These are phyloP conservation scores for Scedosporium boydii DNA, from an alignment of 2,329 filamentous ascomycete genomes.

Conservation along the genomic window DNA sequence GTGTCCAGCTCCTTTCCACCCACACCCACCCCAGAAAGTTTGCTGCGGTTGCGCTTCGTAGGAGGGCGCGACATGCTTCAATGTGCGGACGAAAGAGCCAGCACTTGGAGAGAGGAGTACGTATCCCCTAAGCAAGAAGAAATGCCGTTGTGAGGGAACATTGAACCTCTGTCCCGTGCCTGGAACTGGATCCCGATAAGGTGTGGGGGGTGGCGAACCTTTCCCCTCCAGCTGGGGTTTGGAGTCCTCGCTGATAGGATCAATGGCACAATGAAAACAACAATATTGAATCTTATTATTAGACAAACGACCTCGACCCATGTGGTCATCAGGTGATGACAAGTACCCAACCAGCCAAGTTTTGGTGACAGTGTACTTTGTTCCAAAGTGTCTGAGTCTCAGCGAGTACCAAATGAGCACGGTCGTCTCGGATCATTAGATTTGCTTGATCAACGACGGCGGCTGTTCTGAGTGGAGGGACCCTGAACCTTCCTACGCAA, in stretches of 20 bases:
- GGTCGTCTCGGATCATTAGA: neutral
- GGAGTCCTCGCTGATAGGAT: neutral
- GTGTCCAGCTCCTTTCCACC: neutral
- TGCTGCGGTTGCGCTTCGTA: neutral
- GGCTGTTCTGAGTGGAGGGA: neutral
- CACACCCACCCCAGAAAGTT: neutral
- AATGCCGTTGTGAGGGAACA: neutral
- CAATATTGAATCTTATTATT: neutral
- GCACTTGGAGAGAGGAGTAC: neutral
- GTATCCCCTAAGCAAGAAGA: neutral
- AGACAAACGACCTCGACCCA: neutral
- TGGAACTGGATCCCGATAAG: neutral
- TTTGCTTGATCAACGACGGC: neutral
- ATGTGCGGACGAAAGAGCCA: too few species aligned
- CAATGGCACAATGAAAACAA: neutral
- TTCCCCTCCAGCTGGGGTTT: neutral
- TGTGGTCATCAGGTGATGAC: neutral
- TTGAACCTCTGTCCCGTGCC: neutral
- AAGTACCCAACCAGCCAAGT: neutral
- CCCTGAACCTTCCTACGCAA: neutral
- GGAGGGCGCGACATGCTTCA: too few species aligned
- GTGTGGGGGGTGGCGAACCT: neutral
- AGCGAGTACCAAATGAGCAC: neutral
- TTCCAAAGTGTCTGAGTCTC: neutral
- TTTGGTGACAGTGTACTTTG: neutral